Conservation (phyloP, 139 green algal genomes). For the Chlamydomonas eustigma region DNA sequence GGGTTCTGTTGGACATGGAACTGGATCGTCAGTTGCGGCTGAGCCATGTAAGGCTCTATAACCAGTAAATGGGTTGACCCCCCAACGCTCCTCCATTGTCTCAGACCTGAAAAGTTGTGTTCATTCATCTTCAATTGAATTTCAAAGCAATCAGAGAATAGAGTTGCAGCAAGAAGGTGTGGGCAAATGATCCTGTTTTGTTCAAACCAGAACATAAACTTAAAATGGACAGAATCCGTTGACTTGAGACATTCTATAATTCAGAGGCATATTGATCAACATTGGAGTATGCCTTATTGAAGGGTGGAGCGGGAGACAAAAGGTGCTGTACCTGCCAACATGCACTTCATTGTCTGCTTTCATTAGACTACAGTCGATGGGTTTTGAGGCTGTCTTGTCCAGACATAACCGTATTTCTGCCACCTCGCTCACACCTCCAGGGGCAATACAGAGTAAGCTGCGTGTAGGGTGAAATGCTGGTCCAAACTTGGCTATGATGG, state of each 20-base stretch:
- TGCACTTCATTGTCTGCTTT: not conserved
- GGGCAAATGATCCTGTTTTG: too few species aligned
- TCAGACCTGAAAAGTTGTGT: not conserved
- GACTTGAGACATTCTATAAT: too few species aligned
- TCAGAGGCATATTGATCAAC: too few species aligned
- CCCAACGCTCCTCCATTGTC: not conserved
- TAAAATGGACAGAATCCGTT: too few species aligned
- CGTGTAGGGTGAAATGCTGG: constrained; percentile 7
- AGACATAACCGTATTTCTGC: not conserved
- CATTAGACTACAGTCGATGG: not conserved
- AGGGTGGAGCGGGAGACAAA: too few species aligned
- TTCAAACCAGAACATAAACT: too few species aligned
- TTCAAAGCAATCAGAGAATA: too few species aligned
- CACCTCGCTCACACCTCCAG: not conserved
- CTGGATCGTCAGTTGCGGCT: not conserved
- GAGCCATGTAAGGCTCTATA: not conserved
- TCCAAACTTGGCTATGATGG: constrained; percentile 11
- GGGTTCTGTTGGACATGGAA: not conserved
- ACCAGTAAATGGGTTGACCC: not conserved
- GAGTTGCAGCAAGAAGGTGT: too few species aligned
- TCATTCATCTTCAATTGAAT: too few species aligned
- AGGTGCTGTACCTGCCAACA: too few species aligned
- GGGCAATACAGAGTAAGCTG: constrained; percentile 12
- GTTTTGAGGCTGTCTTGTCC: not conserved
- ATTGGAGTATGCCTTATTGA: too few species aligned